Evolutionary conservation across 805 yeast genomes (phyloP), one percentile per base, ranked within the genome.

Genomic region (Candida piceae): DNA sequence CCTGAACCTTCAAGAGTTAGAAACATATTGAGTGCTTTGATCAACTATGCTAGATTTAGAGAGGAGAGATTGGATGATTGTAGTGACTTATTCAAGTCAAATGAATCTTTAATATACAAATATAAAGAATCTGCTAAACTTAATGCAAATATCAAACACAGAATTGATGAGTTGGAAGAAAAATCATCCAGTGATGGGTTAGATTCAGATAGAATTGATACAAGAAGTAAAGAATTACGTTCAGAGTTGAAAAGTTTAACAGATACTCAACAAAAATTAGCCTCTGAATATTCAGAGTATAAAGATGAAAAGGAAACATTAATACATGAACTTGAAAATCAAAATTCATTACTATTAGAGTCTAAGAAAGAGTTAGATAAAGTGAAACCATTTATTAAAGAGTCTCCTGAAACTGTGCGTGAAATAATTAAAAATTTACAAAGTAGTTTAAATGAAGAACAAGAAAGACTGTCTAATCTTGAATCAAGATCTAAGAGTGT

Each of bases 1-100:
- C 96, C 96, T 1, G 95, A 87, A n/a, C 66, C 84, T 0, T 60
- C 57, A 26, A 66, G 95, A 40, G 67, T 76, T 1, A 64, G 78
- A 43, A 64, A 90, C 32, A 67, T 86, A 16, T 58, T 87, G 19
- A 85, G 95, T 54, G 93, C 93, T 1, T 78, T 87, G 34, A 83
- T 87, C 16, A 88, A 88, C 55, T 88, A 76, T 66, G 94, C 94
- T 1, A 64, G 90, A 39, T 87, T 84, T 52, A 70, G 95, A 46
- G 94, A 85, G 48, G 86, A 80, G 45, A 78, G 84, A 41, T 72
- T 80, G 55, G 70, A 67, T 17, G 88, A 82, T 46, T 79, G 84
- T 51, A 86, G 80, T 42, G 74, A 72, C 18, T 63, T 83, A 18
- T 75, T 81, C 20, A 62, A 69, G 6, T 64, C 68, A 31, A 73